Evolutionary conservation across 1,284 basidiomycete genomes (phyloP), one percentile per base, ranked within the genome.

Genomic region (Ceratobasidium sp.): DNA sequence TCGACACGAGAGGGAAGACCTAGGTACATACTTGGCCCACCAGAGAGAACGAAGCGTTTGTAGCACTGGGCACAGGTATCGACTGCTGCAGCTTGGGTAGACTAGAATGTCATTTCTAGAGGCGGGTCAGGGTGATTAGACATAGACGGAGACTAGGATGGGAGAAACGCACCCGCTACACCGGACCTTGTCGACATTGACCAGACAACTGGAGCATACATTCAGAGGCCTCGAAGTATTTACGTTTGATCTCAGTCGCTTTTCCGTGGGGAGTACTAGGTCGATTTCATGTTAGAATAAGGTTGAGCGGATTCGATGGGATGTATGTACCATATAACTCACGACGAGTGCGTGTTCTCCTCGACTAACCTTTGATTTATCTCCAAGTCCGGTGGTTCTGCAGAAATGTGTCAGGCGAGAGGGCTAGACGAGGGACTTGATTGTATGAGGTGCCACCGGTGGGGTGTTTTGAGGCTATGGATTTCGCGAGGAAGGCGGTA

Each of bases 181-280:
- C 98, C 98, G 1, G 95, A 94, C n/a, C 80, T 98, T 96, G 81
- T 99, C 97, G 73, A 99, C 87, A 77, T 99, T 97, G 66, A 99
- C 95, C 9, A 99, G 87, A 82, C 98, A 98, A 97, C 82, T 99
- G 96, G 91, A 99, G 99, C 94, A 99, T 96, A 84, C 98, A 99
- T 83, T 99, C 97, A 14, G 98, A 97, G n/a, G 97, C 98, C 83
- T 98, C 95, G 81, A 98, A 99, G 21, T 97, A 91, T 81, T 99
- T 97, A 1, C 95, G 95, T 30, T 96, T 97, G 71, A 99, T 95
- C 86, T 98, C 98, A 87, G 99, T 98, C 38, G 88, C 89, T 54
- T 98, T 92, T 1, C 98, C 98, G 79, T 99, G 97, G 98, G 98
- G 30, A 99, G 91, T 92, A 97, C 74, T 11, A 28, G 72, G 46